These are phyloP conservation scores for Adansonia madagascariensis DNA, from an alignment of 441 rosid species.

Conservation along the genomic window DNA sequence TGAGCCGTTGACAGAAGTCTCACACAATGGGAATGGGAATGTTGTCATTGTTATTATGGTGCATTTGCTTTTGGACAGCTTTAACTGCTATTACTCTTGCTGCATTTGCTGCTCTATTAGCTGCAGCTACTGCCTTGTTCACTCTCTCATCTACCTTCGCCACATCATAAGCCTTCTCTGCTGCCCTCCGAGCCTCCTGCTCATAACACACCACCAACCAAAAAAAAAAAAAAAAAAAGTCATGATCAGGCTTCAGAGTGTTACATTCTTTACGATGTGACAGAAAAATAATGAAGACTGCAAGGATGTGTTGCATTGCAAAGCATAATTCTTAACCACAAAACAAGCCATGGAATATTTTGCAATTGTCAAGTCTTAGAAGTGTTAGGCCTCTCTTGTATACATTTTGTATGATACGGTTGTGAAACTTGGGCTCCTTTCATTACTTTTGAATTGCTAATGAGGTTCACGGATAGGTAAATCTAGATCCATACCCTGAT, in stretches of 20 bases:
- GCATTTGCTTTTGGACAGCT: conserved; percentile 81
- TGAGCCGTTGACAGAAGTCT: conserved; percentile 23
- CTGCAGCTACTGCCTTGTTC: conserved; percentile 78
- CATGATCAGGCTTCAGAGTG: no score
- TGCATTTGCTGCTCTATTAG: conserved; percentile 86
- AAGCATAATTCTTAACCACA: not conserved
- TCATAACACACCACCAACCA: not conserved
- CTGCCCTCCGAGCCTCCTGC: conserved; percentile 9
- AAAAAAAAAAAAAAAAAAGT: no score
- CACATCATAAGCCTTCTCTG: conserved; percentile 6
- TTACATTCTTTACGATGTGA: not conserved
- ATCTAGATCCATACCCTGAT: not conserved
- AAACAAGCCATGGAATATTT: not conserved
- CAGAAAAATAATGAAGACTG: no score
- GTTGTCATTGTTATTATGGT: conserved; percentile 45
- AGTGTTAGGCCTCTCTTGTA: not conserved
- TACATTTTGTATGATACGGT: not conserved
- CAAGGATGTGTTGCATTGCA: not conserved
- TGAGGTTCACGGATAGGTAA: not conserved
- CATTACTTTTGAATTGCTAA: conserved; percentile 1
- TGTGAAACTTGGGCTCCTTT: not conserved
- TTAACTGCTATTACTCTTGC: conserved; percentile 84
- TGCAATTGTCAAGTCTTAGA: not conserved
- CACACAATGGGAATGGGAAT: conserved; percentile 58
- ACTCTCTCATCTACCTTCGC: conserved; percentile 52